Evolutionary conservation across 441 rosid genomes (phyloP).

Genomic region (Pelargonium australe): DNA sequence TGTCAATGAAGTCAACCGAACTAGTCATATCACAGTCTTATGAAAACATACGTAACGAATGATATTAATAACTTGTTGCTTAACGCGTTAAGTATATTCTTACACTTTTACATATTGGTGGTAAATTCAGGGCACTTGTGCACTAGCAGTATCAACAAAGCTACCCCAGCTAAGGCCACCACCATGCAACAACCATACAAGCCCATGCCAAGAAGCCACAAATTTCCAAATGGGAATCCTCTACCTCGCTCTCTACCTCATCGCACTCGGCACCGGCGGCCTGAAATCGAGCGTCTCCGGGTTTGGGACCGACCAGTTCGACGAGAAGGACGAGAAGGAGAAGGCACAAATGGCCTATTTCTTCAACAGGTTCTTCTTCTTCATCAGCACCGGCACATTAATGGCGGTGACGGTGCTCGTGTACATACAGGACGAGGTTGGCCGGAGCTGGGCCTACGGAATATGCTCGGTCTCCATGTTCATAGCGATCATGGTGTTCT

Average conservation of each 20-base stretch:
- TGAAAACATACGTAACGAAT: neutral
- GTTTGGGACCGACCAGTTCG: constrained; percentile 85
- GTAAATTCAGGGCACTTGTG: constrained; percentile 41
- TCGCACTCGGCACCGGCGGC: constrained; percentile 89
- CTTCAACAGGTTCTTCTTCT: constrained; percentile 80
- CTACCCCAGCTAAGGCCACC: constrained; percentile 66
- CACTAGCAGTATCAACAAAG: constrained; percentile 51
- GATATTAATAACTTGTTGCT: neutral
- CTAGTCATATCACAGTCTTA: too few relatives aligned
- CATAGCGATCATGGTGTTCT: constrained; percentile 45
- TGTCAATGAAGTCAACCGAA: too few relatives aligned
- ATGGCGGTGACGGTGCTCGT: constrained; percentile 85
- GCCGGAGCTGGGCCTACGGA: constrained; percentile 77
- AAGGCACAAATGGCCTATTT: constrained; percentile 72
- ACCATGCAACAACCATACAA: constrained; percentile 29
- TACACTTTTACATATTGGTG: neutral
- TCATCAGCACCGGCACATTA: constrained; percentile 69
- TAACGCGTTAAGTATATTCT: too few relatives aligned
- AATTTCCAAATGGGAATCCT: constrained; percentile 68
- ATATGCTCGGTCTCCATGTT: constrained; percentile 69
- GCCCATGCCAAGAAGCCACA: constrained; percentile 44
- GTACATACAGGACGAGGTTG: constrained; percentile 76
- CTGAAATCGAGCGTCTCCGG: constrained; percentile 90
- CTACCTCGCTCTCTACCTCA: constrained; percentile 55
- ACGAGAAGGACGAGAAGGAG: constrained; percentile 70